Base-by-base conservation (phyloP, 2,329 filamentous ascomycete species). In the Chaetomiaceae sp. region DNA sequence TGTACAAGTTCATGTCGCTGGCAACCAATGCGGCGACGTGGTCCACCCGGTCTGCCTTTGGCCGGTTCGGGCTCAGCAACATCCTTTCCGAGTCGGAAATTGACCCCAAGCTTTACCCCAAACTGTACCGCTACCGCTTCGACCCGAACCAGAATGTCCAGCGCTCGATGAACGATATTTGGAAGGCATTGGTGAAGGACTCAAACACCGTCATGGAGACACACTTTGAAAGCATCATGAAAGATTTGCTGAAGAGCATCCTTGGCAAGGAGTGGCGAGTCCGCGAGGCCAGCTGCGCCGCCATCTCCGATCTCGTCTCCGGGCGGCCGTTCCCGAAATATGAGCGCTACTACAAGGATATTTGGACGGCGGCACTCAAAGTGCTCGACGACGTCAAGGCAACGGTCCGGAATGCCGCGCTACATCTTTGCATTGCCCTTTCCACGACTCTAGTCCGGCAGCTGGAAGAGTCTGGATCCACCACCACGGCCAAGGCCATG, bases 1-100 rank as follows among this genome's bases (percentile, higher is more conserved):
- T 97, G 1, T 99, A 99, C 74, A 90, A 91, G 56, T 97, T 99
- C 72, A 99, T 99, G 94, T 92, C 91, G 0, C 78, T 99, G 61
- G 94, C 94, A 2, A 90, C 90, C 1, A 96, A 96, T 64, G 95
- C 95, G 43, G 90, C 91, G 0, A 95, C 95, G 14, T 99, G 94
- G 94, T 92, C 90, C 1, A 95, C 90, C n/a, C 83, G 94, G 46
- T 95, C 94, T 1, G 94, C 94, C 0, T 97, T 99, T 70, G 94
- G 94, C 2, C 82, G 90, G 10, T 96, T 97, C 61, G 94, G 94
- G 0, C 78, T 99, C 45, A 95, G 90, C 67, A 94, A 82, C 60
- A 92, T 99, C 56, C 80, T 99, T 43, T 94, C 90, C 0, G 90
- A 95, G 63, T 91, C 91, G 0, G 80, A 84, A 55, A 80, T 94